Base-by-base conservation (phyloP, 1,139 yeast genomes). In the Oligophagozyma castellii region DNA sequence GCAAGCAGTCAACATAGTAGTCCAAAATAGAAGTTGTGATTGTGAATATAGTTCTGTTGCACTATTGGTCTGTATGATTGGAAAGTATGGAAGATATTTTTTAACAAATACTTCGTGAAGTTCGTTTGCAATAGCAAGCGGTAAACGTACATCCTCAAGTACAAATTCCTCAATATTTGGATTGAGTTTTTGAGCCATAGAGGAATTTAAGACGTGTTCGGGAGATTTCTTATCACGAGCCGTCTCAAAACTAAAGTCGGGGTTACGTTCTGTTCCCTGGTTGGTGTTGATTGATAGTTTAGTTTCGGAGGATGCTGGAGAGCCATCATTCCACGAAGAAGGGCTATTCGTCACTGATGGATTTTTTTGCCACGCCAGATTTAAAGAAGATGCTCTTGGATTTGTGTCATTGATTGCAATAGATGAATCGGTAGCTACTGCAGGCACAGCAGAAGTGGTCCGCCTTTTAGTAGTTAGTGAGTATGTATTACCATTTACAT, bases 1-100 rank as follows among this genome's bases (percentile, higher is more conserved):
- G 23, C 92, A 74, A 0, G 95, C 93, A 0, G 93, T 83, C 26
- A 81, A 60, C 58, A 81, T 78, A 1, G 84, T 89, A 0, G 93
- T 70, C 96, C 96, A 86, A 50, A 86, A 86, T 26, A 86, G 59
- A 16, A 84, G 59, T 48, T 80, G 92, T 1, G 93, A 78, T 48
- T 79, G 89, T 15, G 78, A 69, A 51, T 81, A 81, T 22, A 84
- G 64, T 48, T 79, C 93, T 0, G 75, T 67, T 2, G 93, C 92
- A 28, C 72, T 67, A 31, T 66, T 59, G 0, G 93, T 71, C 22
- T 73, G 67, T 45, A 84, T 61, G 6, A 86, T 78, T 2, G 95
- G 95, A 40, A 84, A 61, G 44, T 66, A 78, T 1, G 93, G 93
- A 16, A 80, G 58, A 44, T 75, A 77, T 35, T 73, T 68, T 4